phyloP scores from a whole-genome alignment of 2,329 filamentous ascomycete species.

The Chrysoporthe cubensis region DNA sequence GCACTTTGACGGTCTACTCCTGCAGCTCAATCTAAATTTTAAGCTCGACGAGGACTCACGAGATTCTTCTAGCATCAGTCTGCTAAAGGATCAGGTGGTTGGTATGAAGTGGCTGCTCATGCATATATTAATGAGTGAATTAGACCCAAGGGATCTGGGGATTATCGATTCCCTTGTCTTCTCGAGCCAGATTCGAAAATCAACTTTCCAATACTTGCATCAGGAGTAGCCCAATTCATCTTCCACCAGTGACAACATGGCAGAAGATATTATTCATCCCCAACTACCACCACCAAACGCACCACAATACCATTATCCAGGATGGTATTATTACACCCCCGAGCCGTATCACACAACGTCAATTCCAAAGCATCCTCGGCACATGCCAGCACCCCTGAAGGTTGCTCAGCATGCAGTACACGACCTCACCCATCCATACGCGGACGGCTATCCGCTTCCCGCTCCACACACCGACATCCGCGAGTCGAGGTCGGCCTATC shows the following conservation, averaged over 20 bases:
- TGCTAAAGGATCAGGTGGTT: background rate
- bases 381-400: slow-evolving; percentile 4
- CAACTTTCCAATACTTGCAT: too few species aligned
- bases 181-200: background rate
- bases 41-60: background rate
- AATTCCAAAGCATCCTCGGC: slow-evolving; percentile 3
- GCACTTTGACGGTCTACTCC: background rate
- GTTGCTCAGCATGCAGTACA: slow-evolving; percentile 11
- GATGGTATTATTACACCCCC: slow-evolving; percentile 7
- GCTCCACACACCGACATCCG: slow-evolving; percentile 11
- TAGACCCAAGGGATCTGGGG: background rate
- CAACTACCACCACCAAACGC: slow-evolving; percentile 6
- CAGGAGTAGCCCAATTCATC: background rate
- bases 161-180: background rate
- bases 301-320: slow-evolving; percentile 6
- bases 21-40: background rate
- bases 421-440: slow-evolving; percentile 8
- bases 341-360: slow-evolving; percentile 14
- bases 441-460: slow-evolving; percentile 5
- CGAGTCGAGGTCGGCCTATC: slow-evolving; percentile 5
- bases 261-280: slow-evolving; percentile 4
- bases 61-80: background rate
- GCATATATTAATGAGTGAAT: background rate
- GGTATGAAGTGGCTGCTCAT: background rate
- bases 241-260: background rate